Base-by-base conservation (phyloP, 106 monocot genomes). In the Apostasia shenzhenica region DNA sequence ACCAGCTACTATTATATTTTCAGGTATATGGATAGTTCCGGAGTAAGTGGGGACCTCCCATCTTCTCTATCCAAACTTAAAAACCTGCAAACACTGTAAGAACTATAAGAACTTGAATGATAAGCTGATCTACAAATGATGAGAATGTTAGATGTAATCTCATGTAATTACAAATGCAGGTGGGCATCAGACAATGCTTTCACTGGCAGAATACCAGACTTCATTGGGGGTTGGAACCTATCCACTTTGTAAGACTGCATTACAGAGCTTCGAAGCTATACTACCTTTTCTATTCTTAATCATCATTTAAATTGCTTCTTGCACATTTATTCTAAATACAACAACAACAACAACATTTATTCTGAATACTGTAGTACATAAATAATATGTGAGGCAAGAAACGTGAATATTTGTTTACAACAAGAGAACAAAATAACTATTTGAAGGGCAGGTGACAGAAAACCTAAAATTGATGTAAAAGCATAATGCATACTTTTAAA, bases 181-280 rank as follows among this genome's bases (percentile, higher is more conserved):
- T 75, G 75, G 79, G 83, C 75, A 43, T 91, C 88, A 0, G 83
- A 80, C 44, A 94, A 88, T 73, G 60, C 75, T 54, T 91, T 94
- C 67, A 73, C 81, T 6, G 94, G 94, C 8, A 86, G 52, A 76
- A 81, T 94, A 71, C 94, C 94, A 10, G 88, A 88, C 47, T 91
- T 74, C 70, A 47, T 91, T 72, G 88, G 82, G 14, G 73, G 43
- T 55, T 88, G 60, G 73, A 78, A 76, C 41, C 65, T 94, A n/a
- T 74, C 1, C 0, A 9, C 8, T 50, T 68, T 94, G 94, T 94
- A 82, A 85, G 91, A 63, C 70, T 61, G 46, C 8, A 7, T 13
- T 54, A 41, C n/a, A 6, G 44, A 43, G 1, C 3, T 67, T 51
- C 12, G 37, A 37, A 52, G 14, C 5, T 38, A 40, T 67, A 51